phyloP scores from a whole-genome alignment of 768 basidiomycete species.

The Lentinula sp. region DNA sequence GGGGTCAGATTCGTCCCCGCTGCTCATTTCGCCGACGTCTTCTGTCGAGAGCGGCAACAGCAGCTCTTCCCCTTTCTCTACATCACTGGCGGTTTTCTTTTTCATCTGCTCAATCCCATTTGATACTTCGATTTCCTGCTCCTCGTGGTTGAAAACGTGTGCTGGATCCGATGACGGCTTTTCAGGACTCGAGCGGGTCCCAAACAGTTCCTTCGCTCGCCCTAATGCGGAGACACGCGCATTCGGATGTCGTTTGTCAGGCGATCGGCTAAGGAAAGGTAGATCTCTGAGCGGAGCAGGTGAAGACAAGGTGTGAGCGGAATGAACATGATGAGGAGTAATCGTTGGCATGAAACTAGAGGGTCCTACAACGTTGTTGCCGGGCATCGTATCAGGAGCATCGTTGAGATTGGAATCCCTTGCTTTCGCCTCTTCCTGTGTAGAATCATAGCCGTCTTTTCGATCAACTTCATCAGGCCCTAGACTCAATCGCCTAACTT shows the following conservation, averaged over 20 bases:
- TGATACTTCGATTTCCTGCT: neutral
- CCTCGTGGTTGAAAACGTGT: neutral
- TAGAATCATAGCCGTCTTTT: constrained; percentile 12
- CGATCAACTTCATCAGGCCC: constrained; percentile 11
- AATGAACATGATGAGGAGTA: neutral
- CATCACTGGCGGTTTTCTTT: neutral
- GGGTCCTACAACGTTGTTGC: neutral
- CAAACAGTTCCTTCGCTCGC: constrained; percentile 1
- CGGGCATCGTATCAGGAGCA: neutral
- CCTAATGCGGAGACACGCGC: constrained; percentile 1
- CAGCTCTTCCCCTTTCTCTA: neutral
- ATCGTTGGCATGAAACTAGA: neutral
- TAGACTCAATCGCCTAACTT: constrained; percentile 1
- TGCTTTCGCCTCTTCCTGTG: constrained; percentile 4
- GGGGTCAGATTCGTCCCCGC: constrained; percentile 19
- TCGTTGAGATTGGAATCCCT: neutral
- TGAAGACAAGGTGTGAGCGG: neutral
- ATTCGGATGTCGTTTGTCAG: neutral
- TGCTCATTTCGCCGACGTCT: constrained; percentile 23
- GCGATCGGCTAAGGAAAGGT: neutral
- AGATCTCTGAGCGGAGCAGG: constrained; percentile 1
- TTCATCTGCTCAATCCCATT: neutral
- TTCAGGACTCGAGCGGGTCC: neutral
- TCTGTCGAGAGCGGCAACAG: neutral
- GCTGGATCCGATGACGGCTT: neutral